These are phyloP conservation scores for Coffea canephora DNA, from an alignment of 257 asterid genomes.

Conservation along the genomic window DNA sequence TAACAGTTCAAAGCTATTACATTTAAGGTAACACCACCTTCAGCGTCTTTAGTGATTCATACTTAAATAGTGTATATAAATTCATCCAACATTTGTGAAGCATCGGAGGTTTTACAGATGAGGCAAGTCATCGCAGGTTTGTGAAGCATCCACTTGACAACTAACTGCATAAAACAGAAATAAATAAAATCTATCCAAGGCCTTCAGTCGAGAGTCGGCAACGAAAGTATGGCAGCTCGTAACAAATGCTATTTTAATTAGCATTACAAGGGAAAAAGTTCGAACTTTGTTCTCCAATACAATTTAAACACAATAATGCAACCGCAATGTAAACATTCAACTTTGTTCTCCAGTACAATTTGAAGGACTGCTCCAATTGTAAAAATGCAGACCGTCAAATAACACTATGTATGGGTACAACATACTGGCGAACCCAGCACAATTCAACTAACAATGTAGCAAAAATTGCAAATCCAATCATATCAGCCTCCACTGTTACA, in stretches of 20 bases:
- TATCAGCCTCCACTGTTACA: background rate
- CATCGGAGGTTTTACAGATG: background rate
- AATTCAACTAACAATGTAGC: background rate
- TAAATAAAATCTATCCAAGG: background rate
- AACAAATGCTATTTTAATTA: too few species aligned
- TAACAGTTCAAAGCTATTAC: background rate
- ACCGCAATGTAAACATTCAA: too few species aligned
- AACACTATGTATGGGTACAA: background rate
- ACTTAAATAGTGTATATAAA: slow-evolving; percentile 10
- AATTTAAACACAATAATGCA: too few species aligned
- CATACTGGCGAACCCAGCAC: too few species aligned
- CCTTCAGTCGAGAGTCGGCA: background rate
- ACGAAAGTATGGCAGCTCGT: too few species aligned
- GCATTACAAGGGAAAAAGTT: too few species aligned
- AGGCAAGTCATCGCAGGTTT: slow-evolving; percentile 40
- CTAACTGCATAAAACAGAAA: background rate
- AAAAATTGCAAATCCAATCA: background rate
- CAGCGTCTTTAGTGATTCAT: background rate
- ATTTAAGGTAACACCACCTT: slow-evolving; percentile 6
- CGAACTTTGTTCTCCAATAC: too few species aligned
- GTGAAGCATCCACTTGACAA: slow-evolving; percentile 21
- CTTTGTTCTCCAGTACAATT: too few species aligned
- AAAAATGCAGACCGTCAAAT: background rate
- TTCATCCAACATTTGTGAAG: background rate
- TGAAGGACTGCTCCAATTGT: too few species aligned